Conservation (phyloP, 2,329 filamentous ascomycete genomes). For the Ophiostoma sp. region DNA sequence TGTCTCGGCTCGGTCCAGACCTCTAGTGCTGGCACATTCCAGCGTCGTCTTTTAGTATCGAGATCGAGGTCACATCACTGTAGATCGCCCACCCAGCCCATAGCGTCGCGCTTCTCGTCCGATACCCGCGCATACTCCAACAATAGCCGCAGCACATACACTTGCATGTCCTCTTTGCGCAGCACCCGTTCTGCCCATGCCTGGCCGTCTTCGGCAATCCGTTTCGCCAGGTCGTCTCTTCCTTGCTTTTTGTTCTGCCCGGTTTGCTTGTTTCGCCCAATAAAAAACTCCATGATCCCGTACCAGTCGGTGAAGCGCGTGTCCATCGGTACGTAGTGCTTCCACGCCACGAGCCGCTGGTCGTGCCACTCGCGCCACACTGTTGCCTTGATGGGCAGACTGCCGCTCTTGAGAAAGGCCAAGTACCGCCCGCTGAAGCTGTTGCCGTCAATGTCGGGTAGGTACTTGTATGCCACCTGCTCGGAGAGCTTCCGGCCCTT, state of each 20-base stretch:
- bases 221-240: slow-evolving; percentile 55
- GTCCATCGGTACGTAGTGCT: slow-evolving; percentile 77
- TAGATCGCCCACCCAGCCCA: slow-evolving; percentile 54
- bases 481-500: slow-evolving; percentile 42
- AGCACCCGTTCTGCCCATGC: slow-evolving; percentile 65
- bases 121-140: slow-evolving; percentile 57
- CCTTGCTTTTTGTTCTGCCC: slow-evolving; percentile 41
- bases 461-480: slow-evolving; percentile 60
- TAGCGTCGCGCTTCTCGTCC: slow-evolving; percentile 46
- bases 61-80: neutral
- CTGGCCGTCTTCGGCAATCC: slow-evolving; percentile 61
- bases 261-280: slow-evolving; percentile 43
- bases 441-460: slow-evolving; percentile 70
- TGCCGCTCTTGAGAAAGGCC: slow-evolving; percentile 63
- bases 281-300: slow-evolving; percentile 68
- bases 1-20: slow-evolving; percentile 7
- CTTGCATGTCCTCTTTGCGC: slow-evolving; percentile 65
- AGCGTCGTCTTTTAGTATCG: neutral
- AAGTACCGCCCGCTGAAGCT: slow-evolving; percentile 60
- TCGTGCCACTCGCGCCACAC: slow-evolving; percentile 80
- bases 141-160: slow-evolving; percentile 62
- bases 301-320: slow-evolving; percentile 67
- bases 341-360: slow-evolving; percentile 66
- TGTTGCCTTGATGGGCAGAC: slow-evolving; percentile 70
- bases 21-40: slow-evolving; percentile 1